Conservation (phyloP, 2,329 filamentous ascomycete genomes). For the Aspergillus fischeri region DNA sequence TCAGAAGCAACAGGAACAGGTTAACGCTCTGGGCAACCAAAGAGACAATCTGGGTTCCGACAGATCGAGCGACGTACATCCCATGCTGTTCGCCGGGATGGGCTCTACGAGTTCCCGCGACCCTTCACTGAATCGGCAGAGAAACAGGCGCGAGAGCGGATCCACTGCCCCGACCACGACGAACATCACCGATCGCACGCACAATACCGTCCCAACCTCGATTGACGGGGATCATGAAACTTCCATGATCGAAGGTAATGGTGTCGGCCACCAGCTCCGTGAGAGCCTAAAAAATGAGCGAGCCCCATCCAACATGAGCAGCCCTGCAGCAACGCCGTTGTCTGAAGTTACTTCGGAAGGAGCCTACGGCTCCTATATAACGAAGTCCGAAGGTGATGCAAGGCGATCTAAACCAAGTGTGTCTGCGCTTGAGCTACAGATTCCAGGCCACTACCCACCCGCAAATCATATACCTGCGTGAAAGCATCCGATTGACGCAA, state of each 20-base stretch:
- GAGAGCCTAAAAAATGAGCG: slow-evolving; percentile 9
- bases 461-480: slow-evolving; percentile 26
- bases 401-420: slow-evolving; percentile 26
- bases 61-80: slow-evolving; percentile 8
- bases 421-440: slow-evolving; percentile 30
- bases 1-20: slow-evolving; percentile 17
- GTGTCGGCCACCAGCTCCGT: slow-evolving; percentile 7
- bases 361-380: slow-evolving; percentile 3
- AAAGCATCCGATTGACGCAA: background rate
- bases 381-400: slow-evolving; percentile 3
- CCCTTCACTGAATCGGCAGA: slow-evolving; percentile 5
- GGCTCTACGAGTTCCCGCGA: slow-evolving; percentile 12
- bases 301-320: background rate
- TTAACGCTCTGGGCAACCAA: slow-evolving; percentile 3
- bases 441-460: slow-evolving; percentile 34
- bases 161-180: slow-evolving; percentile 34
- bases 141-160: slow-evolving; percentile 27
- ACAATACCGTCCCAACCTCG: slow-evolving; percentile 31
- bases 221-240: slow-evolving; percentile 22
- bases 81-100: slow-evolving; percentile 14
- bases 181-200: slow-evolving; percentile 30
- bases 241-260: slow-evolving; percentile 6
- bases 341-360: background rate
- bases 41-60: slow-evolving; percentile 2
- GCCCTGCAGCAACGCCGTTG: background rate